Evolutionary conservation across 2,329 filamentous ascomycete genomes (phyloP).

Genomic region (Stenocarpella maydis): DNA sequence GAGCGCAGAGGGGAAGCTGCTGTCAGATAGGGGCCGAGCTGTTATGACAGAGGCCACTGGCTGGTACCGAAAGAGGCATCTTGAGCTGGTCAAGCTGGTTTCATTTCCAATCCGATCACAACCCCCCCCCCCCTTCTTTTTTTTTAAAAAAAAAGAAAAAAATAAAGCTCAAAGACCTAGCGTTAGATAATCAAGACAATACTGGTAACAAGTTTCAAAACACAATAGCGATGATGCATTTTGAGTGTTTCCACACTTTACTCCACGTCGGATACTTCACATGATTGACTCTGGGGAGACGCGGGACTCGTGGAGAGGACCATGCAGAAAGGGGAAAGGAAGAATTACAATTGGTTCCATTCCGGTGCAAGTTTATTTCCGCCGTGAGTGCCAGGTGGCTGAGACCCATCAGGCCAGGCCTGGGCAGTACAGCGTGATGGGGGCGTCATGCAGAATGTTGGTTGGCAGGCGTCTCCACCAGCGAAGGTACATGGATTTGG

Average conservation of each 20-base stretch:
- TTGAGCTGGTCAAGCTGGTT: too few relatives aligned
- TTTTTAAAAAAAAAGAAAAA: too few relatives aligned
- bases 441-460: background rate
- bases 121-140: too few relatives aligned
- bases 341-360: background rate
- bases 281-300: too few relatives aligned
- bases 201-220: too few relatives aligned
- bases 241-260: background rate
- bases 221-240: too few relatives aligned
- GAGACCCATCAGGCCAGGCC: background rate
- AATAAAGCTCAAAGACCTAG: background rate
- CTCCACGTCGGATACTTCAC: background rate
- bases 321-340: background rate
- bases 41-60: background rate
- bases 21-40: background rate
- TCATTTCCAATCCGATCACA: too few relatives aligned
- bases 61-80: too few relatives aligned
- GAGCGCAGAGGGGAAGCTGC: too few relatives aligned
- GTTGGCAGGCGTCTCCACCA: background rate
- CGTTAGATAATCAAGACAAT: too few relatives aligned
- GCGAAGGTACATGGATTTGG: background rate
- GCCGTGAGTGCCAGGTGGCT: background rate
- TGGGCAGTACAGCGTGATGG: background rate
- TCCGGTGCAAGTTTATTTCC: background rate
- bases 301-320: background rate